These are phyloP conservation scores for Calonectria honghensis DNA, from an alignment of 2,329 filamentous ascomycete species.

Conservation along the genomic window DNA sequence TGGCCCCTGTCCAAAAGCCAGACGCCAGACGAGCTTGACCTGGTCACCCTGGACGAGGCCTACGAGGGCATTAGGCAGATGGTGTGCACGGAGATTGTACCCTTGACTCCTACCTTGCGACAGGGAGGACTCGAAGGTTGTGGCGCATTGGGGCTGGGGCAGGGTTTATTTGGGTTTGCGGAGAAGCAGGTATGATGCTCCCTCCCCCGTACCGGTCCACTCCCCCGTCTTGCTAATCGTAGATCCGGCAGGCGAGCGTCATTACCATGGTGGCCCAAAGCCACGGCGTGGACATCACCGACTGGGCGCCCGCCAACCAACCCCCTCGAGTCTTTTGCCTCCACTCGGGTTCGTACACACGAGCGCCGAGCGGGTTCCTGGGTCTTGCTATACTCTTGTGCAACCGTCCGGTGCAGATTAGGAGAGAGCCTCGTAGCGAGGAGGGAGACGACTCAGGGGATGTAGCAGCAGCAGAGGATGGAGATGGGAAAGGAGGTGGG, in stretches of 20 bases:
- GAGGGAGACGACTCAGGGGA: not conserved
- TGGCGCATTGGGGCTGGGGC: constrained; percentile 17
- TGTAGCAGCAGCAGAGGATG: not conserved
- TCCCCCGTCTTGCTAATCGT: not conserved
- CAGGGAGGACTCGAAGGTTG: constrained; percentile 18
- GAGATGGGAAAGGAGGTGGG: not conserved
- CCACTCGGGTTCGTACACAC: constrained; percentile 9
- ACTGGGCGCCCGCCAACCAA: not conserved
- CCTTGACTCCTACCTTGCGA: constrained; percentile 12
- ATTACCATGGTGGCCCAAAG: constrained; percentile 17
- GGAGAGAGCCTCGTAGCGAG: not conserved
- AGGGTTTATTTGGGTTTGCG: constrained; percentile 18
- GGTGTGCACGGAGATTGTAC: constrained; percentile 13
- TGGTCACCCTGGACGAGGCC: not conserved
- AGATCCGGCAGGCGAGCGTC: not conserved
- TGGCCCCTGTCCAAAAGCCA: constrained; percentile 4
- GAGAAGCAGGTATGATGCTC: constrained; percentile 11
- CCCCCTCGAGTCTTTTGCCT: constrained; percentile 21
- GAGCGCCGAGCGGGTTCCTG: constrained; percentile 1
- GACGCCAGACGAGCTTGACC: constrained; percentile 6
- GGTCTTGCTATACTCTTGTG: not conserved
- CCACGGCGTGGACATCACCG: constrained; percentile 7
- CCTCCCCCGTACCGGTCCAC: too few species aligned
- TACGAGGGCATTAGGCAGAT: not conserved
- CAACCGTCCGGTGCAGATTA: constrained; percentile 1